Evolutionary conservation across 2,329 filamentous ascomycete species (phyloP), one percentile per base, ranked within the genome.

Genomic region (Hypoxylon sp.): DNA sequence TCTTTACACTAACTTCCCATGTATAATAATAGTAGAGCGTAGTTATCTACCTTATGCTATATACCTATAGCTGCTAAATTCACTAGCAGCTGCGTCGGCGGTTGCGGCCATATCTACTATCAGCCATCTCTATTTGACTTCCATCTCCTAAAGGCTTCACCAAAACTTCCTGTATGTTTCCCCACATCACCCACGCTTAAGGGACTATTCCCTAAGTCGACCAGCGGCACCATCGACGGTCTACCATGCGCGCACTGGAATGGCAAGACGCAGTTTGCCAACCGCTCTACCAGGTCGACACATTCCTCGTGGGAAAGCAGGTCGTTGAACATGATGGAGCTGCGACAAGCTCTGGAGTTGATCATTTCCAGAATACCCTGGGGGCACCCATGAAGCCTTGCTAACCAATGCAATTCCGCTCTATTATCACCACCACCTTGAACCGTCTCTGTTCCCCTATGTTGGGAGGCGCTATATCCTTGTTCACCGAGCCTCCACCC

Each of bases 251-350:
- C 93, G 79, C 93, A 97, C 76, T 93, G 90, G 71, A 96, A 96
- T 0, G 93, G 93, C 69, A 95, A 93, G 0, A 83, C 84, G 71
- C 91, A 94, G 0, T 74, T 76, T 0, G 86, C 84, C n/a, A 96
- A 80, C 2, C 83, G 83, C 1, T 60, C 67, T 0, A 95, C 77
- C 35, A 96, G 78, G 0, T 78, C 76, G 9, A 80, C 72, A 72
- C 93, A 95, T 70, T 93, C 85, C 0, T 83, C 79, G 0, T 77
- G 69, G 0, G 83, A 84, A 6, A 96, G 80, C 5, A 81, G 76
- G 74, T 97, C 93, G 73, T 95, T 95, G 80, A 97, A 97, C 92
- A 94, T 95, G 77, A 96, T 90, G 2, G 93, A 92, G 37, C 91
- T 93, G 59, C 92, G 85, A 75, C 93, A 96, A 1, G 93, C 89